phyloP scores from a whole-genome alignment of 208 protist species.

The Trypanosoma avium region DNA sequence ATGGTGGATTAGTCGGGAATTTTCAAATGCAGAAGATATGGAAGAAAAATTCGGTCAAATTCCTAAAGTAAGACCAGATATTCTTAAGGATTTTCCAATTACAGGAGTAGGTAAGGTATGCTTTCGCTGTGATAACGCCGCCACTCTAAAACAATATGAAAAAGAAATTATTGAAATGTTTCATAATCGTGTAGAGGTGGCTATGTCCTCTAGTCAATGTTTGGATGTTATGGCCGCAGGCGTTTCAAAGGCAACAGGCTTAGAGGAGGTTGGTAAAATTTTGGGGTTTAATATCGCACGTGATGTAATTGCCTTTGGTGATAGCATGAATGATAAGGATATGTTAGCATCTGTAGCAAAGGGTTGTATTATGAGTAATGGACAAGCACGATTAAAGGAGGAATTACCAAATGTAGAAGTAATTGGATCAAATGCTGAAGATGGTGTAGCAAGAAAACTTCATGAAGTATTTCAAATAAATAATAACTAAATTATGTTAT shows the following conservation, averaged over 20 bases:
- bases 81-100: slow-evolving; percentile 43
- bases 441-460: slow-evolving; percentile 66
- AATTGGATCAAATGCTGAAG: slow-evolving; percentile 57
- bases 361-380: slow-evolving; percentile 75
- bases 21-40: slow-evolving; percentile 37
- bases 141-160: slow-evolving; percentile 43
- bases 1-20: background rate
- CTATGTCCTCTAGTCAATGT: slow-evolving; percentile 59
- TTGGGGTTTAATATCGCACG: slow-evolving; percentile 35
- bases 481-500: too few relatives aligned
- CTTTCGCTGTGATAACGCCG: slow-evolving; percentile 46
- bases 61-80: slow-evolving; percentile 43
- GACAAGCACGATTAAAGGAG: slow-evolving; percentile 45
- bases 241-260: slow-evolving; percentile 62
- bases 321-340: slow-evolving; percentile 70
- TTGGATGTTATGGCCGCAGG: slow-evolving; percentile 55
- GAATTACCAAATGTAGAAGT: slow-evolving; percentile 61
- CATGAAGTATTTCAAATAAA: slow-evolving; percentile 51
- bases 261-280: slow-evolving; percentile 49
- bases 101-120: slow-evolving; percentile 67
- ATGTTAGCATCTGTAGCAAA: slow-evolving; percentile 62
- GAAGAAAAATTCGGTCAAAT: slow-evolving; percentile 49
- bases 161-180: slow-evolving; percentile 37
- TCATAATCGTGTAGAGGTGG: slow-evolving; percentile 41
- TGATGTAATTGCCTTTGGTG: slow-evolving; percentile 73